These are phyloP conservation scores for Fragaria ananassa DNA, from an alignment of 306 rosid species.

Conservation along the genomic window DNA sequence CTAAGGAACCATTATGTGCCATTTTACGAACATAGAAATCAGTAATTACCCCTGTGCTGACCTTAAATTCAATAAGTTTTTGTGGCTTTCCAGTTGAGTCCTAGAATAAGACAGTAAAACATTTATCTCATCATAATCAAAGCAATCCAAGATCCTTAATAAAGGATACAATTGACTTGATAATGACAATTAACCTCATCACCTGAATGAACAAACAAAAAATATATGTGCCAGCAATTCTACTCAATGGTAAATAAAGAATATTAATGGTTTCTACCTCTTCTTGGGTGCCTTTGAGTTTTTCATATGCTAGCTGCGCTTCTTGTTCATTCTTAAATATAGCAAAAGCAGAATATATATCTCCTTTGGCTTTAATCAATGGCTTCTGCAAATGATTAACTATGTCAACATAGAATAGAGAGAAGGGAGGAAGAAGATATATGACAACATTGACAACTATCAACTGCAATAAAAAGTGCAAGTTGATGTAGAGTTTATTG, in stretches of 20 bases:
- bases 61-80: constrained; percentile 38
- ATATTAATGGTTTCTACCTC: constrained; percentile 36
- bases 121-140: background rate
- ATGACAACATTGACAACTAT: background rate
- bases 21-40: constrained; percentile 52
- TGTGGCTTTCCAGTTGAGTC: constrained; percentile 64
- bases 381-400: constrained; percentile 46
- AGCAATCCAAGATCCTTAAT: background rate
- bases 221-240: background rate
- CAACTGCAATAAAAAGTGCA: background rate
- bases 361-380: constrained; percentile 38
- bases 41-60: constrained; percentile 28
- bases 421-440: constrained; percentile 5
- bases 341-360: constrained; percentile 51
- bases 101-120: constrained; percentile 32
- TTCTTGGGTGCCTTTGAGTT: constrained; percentile 40
- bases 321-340: constrained; percentile 51
- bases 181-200: background rate
- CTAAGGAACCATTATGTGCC: constrained; percentile 19
- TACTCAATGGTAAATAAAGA: background rate
- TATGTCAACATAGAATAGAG: background rate
- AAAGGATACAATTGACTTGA: background rate
- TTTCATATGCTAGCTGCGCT: constrained; percentile 58
- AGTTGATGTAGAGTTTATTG: background rate
- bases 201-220: background rate